Conservation (phyloP, 169 alveolate genomes). For the Plasmodium chabaudi region DNA sequence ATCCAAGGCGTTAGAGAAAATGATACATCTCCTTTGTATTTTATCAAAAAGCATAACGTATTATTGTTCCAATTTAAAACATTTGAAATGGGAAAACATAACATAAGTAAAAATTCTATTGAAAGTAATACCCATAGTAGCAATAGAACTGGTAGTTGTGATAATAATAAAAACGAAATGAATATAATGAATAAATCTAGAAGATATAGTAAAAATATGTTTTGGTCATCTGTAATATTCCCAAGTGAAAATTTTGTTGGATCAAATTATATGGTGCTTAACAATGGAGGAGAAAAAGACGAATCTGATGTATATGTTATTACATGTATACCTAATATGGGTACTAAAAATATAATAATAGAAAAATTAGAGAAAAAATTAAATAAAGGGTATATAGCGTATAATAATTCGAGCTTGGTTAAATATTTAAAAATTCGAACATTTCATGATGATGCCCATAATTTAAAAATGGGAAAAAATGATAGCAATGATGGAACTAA, state of each 20-base stretch:
- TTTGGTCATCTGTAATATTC: slow-evolving; percentile 87
- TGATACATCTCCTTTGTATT: slow-evolving; percentile 71
- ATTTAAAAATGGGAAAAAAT: slow-evolving; percentile 8
- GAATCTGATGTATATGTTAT: slow-evolving; percentile 82
- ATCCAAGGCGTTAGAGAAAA: slow-evolving; percentile 68
- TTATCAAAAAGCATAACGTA: slow-evolving; percentile 27
- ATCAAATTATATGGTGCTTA: slow-evolving; percentile 84
- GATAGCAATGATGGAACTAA: slow-evolving; percentile 20
- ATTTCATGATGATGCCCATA: slow-evolving; percentile 80
- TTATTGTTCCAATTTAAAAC: slow-evolving; percentile 51
- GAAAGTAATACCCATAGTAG: neutral
- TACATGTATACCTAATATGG: slow-evolving; percentile 86
- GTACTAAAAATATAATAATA: slow-evolving; percentile 84
- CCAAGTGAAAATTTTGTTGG: slow-evolving; percentile 89
- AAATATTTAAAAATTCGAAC: slow-evolving; percentile 84
- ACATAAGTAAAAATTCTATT: neutral
- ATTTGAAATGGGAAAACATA: neutral
- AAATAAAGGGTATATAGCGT: slow-evolving; percentile 84
- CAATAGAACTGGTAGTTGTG: neutral
- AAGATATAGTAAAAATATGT: slow-evolving; percentile 66
- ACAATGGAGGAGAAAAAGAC: slow-evolving; percentile 73
- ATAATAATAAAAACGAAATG: slow-evolving; percentile 2
- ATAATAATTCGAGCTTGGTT: slow-evolving; percentile 81
- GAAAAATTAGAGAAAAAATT: slow-evolving; percentile 74
- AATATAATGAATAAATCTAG: too few relatives aligned